These are phyloP conservation scores for Puccinia hordei DNA, from an alignment of 1,284 basidiomycete species.

Conservation along the genomic window DNA sequence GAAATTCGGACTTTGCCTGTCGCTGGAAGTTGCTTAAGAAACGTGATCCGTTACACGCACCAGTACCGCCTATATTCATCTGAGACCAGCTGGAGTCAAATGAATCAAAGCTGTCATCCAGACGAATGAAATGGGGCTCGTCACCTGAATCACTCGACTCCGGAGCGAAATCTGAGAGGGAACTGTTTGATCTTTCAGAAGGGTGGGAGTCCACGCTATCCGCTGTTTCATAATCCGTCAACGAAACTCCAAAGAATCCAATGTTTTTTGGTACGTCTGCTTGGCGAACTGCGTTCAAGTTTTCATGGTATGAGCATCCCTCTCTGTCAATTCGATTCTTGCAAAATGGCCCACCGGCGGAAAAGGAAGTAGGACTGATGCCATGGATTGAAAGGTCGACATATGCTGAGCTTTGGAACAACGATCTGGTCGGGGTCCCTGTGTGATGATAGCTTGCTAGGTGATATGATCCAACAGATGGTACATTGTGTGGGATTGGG, in stretches of 20 bases:
- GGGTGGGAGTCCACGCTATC: background rate
- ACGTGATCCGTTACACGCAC: background rate
- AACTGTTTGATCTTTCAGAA: background rate
- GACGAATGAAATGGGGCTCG: background rate
- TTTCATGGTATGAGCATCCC: background rate
- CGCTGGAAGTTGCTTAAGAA: background rate
- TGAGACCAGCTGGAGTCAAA: slow-evolving; percentile 8
- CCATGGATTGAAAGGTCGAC: slow-evolving; percentile 10
- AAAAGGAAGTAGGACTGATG: background rate
- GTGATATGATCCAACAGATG: background rate
- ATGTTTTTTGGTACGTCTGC: background rate
- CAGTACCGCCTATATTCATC: background rate
- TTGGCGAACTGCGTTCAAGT: background rate
- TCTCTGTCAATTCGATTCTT: background rate
- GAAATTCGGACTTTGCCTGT: slow-evolving; percentile 15
- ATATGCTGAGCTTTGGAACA: background rate
- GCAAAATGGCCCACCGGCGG: background rate
- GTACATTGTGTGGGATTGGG: background rate
- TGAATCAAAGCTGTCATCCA: background rate
- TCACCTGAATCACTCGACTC: background rate
- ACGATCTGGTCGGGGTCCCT: slow-evolving; percentile 2
- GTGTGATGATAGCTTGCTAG: slow-evolving; percentile 5
- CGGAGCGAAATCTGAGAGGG: background rate
- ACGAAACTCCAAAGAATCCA: background rate
- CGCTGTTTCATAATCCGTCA: background rate